phyloP scores from a whole-genome alignment of 1,284 basidiomycete species.

The Veloboletus limbatus region DNA sequence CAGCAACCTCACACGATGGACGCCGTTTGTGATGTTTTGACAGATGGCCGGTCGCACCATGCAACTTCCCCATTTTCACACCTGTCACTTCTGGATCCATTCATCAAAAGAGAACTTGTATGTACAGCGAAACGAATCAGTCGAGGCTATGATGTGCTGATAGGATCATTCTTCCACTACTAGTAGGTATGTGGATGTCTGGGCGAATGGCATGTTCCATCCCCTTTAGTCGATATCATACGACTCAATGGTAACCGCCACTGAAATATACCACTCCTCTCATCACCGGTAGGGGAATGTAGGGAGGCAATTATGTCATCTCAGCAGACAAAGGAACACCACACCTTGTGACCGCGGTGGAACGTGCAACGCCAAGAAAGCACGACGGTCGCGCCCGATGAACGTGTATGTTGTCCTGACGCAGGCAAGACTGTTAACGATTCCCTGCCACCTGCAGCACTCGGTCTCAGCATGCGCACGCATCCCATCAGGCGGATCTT shows the following conservation, averaged over 20 bases:
- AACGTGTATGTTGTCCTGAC: conserved; percentile 8
- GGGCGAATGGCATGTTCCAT: background rate
- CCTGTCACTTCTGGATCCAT: conserved; percentile 5
- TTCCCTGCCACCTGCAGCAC: conserved; percentile 3
- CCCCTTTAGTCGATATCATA: conserved; percentile 4
- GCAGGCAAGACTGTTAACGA: background rate
- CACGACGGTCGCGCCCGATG: background rate
- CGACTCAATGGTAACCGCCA: background rate
- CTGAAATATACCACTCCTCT: background rate
- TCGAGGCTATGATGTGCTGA: conserved; percentile 21
- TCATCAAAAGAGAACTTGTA: background rate
- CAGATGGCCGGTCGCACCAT: too few relatives aligned
- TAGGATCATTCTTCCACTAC: background rate
- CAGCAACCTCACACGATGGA: conserved; percentile 4
- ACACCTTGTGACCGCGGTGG: background rate
- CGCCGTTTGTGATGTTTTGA: background rate
- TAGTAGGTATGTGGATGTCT: conserved; percentile 1
- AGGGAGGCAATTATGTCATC: background rate
- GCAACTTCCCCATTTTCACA: background rate
- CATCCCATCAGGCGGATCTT: conserved; percentile 19
- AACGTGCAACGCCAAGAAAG: conserved; percentile 6
- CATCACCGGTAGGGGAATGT: background rate
- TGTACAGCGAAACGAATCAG: conserved; percentile 7
- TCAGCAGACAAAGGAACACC: background rate
- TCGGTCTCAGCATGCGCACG: background rate